Evolutionary conservation across 2,329 filamentous ascomycete species (phyloP).

Genomic region (Pyrenochaeta sp.): DNA sequence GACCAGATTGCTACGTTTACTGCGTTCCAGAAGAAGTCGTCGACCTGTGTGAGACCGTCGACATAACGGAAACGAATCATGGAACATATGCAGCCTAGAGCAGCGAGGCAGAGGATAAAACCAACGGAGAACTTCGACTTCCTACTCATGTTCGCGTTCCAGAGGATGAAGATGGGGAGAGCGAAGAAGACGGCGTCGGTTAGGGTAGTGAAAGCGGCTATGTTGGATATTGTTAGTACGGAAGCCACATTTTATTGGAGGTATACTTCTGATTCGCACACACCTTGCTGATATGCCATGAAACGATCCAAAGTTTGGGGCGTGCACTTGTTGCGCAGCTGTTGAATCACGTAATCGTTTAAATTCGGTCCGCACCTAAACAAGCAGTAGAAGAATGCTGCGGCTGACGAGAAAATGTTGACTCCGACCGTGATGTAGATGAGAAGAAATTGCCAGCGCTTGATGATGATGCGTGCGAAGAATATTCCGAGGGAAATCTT

Average conservation of each 20-base stretch:
- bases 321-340: slow-evolving; percentile 51
- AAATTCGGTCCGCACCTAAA: slow-evolving; percentile 58
- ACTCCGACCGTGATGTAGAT: slow-evolving; percentile 50
- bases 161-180: slow-evolving; percentile 59
- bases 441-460: slow-evolving; percentile 50
- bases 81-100: slow-evolving; percentile 62
- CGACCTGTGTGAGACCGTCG: slow-evolving; percentile 49
- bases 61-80: slow-evolving; percentile 61
- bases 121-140: slow-evolving; percentile 63
- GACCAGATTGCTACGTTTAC: slow-evolving; percentile 56
- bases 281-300: slow-evolving; percentile 56
- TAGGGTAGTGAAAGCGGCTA: slow-evolving; percentile 39
- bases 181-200: slow-evolving; percentile 44
- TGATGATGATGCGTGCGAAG: slow-evolving; percentile 55
- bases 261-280: not conserved
- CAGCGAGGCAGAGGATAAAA: slow-evolving; percentile 60
- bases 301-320: slow-evolving; percentile 58
- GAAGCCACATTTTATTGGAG: not conserved
- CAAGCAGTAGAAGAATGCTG: slow-evolving; percentile 60
- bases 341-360: slow-evolving; percentile 41
- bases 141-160: slow-evolving; percentile 63
- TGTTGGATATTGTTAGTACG: not conserved
- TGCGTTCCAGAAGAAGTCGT: slow-evolving; percentile 58
- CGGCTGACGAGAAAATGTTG: slow-evolving; percentile 43
- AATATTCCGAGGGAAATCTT: slow-evolving; percentile 58